Base-by-base conservation (phyloP, 495 filamentous ascomycete species). In the Penicillium coprophilum region DNA sequence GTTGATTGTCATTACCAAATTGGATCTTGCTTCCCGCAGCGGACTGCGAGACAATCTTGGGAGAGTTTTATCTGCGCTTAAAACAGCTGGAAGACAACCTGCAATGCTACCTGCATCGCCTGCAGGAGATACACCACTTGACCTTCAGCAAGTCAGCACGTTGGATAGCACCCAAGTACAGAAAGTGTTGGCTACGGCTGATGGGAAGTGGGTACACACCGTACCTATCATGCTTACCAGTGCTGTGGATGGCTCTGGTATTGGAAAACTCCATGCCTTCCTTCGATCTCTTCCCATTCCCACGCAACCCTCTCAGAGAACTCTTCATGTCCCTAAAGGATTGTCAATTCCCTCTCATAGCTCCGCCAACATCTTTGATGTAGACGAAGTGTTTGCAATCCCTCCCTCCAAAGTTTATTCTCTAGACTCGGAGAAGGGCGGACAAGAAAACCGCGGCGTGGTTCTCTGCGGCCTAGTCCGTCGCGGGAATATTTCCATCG, bases 181-280 rank as follows among this genome's bases (percentile, higher is more conserved):
- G 40, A 79, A 75, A 28, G 61, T 79, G 1, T 68, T 87, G 19
- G 68, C 69, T 27, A 69, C 70, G 8, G 63, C 70, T 4, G 60
- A 72, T 20, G 72, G 69, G 12, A 68, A 77, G 11, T 80, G 83
- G 41, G 63, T 74, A 19, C 71, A 73, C 4, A 73, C 82, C 5
- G 89, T 97, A 9, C 94, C 95, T 1, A 93, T 98, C 56, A 71
- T 96, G 3, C 80, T 97, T 23, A 92, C 91, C 19, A 96, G 91
- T 60, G 88, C 92, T 10, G 86, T 96, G 4, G 88, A 87, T 65
- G 94, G 93, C 1, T 84, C 83, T 12, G 93, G 93, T 1, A 86
- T 97, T 52, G 82, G 85, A 19, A 78, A 87, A 53, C 65, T 96
- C 11, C 94, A 98, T 69, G 89, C 90, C 27, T 77, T 97, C 7